These are phyloP conservation scores for Thymus mandschuricus DNA, from an alignment of 257 asterid genomes.

Conservation along the genomic window DNA sequence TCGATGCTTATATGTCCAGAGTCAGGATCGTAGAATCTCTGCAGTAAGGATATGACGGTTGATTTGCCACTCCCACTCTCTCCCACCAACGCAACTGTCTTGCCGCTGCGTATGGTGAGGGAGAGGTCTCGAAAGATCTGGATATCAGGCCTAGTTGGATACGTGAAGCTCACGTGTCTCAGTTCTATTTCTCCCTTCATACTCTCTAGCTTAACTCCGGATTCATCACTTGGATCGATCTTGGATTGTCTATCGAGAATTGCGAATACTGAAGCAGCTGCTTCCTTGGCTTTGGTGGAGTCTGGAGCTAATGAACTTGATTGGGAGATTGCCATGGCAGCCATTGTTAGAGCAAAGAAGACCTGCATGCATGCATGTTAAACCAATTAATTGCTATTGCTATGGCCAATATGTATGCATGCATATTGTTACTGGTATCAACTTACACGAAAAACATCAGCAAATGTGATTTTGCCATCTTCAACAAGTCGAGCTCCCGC, in stretches of 20 bases:
- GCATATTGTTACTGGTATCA: neutral
- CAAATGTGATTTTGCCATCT: conserved; percentile 67
- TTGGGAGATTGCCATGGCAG: conserved; percentile 81
- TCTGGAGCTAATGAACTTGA: conserved; percentile 85
- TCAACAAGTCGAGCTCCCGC: conserved; percentile 85
- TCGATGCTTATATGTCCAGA: conserved; percentile 71
- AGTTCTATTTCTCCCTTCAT: conserved; percentile 80
- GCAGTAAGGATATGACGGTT: conserved; percentile 71
- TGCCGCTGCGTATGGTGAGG: conserved; percentile 66
- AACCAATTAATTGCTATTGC: too few relatives aligned
- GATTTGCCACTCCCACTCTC: conserved; percentile 98
- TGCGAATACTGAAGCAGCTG: conserved; percentile 77
- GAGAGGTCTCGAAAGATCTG: conserved; percentile 70
- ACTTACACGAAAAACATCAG: conserved; percentile 77
- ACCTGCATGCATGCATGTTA: conserved; percentile 52
- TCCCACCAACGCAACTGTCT: conserved; percentile 90
- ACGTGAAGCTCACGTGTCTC: conserved; percentile 69
- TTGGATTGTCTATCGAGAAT: conserved; percentile 72
- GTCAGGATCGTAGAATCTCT: conserved; percentile 83
- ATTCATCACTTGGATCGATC: conserved; percentile 76
- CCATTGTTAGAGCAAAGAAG: conserved; percentile 85
- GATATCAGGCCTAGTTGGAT: conserved; percentile 84
- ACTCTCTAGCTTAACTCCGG: conserved; percentile 65
- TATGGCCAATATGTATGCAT: too few relatives aligned
- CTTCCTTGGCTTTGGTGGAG: conserved; percentile 76